Evolutionary conservation across 805 yeast species (phyloP), one percentile per base, ranked within the genome.

Genomic region (Diddensiella transvaalensis): DNA sequence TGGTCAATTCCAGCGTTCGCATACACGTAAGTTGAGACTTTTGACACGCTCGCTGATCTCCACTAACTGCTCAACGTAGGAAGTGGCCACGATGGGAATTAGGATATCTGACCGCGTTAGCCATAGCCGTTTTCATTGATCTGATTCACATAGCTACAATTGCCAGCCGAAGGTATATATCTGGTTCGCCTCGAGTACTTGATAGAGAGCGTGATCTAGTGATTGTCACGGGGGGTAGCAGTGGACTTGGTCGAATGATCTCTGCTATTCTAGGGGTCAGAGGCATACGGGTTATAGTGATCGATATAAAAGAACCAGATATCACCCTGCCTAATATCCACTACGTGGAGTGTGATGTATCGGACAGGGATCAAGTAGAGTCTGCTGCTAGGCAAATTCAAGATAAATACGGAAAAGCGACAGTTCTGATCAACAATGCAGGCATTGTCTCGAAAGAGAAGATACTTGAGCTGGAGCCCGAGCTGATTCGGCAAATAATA

Each of bases 401-500:
- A 35, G 42, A 59, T 8, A 73, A 73, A 30, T 54, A 79, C 35
- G 95, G 95, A 0, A 53, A 52, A 0, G 82, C 86, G 1, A 76
- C 88, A 0, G 72, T 90, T 1, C 67, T 91, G 13, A 76, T 91
- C 44, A 90, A 90, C 66, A 90, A 91, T 62, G 98, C 97, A 0
- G 98, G 88, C 0, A 75, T 88, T 83, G 26, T 68, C 67, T 6
- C 44, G 17, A 87, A 87, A 0, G 76, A 78, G 52, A 62, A 78
- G 0, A 58, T 89, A 2, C 56, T 80, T 6, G 82, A 84, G 5
- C 64, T 81, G 46, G 59, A 76, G 1, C 75, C 72, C 47, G 77
- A 71, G 0, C 85, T 82, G 41, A 78, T 91, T 13, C 33, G 36
- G 13, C 33, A 46, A 26, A 77, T 82, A 1, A 68, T 90, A 26